Evolutionary conservation across 768 basidiomycete species (phyloP).

Genomic region (Cystobasidium ongulense): DNA sequence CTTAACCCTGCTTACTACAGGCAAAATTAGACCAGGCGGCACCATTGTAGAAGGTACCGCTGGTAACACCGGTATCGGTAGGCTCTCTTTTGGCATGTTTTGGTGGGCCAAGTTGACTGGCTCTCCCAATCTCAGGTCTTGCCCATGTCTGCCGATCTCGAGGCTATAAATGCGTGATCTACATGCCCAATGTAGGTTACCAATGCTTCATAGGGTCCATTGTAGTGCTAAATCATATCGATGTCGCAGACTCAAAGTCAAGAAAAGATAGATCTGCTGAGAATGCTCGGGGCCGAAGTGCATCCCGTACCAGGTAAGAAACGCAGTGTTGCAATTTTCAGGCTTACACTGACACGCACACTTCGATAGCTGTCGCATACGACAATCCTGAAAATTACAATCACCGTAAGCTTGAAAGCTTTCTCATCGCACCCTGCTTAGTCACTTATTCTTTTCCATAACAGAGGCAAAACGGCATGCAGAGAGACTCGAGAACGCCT

Average conservation of each 20-base stretch:
- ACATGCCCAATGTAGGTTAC: slow-evolving; percentile 93
- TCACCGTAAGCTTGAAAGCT: slow-evolving; percentile 52
- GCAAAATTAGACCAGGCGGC: slow-evolving; percentile 77
- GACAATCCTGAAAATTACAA: slow-evolving; percentile 95
- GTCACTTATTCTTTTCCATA: background rate
- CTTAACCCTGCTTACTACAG: slow-evolving; percentile 10
- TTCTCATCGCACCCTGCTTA: too few species aligned
- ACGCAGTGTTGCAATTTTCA: background rate
- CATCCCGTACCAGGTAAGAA: slow-evolving; percentile 70
- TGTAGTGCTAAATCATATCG: background rate
- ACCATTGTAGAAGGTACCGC: slow-evolving; percentile 97
- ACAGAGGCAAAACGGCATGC: slow-evolving; percentile 75
- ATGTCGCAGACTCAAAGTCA: slow-evolving; percentile 58
- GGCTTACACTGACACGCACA: background rate
- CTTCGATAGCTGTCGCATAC: slow-evolving; percentile 63
- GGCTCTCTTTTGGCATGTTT: background rate
- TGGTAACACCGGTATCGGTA: slow-evolving; percentile 87
- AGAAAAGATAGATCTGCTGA: slow-evolving; percentile 94
- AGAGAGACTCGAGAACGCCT: slow-evolving; percentile 60
- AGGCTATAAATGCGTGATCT: slow-evolving; percentile 97
- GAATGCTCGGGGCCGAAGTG: slow-evolving; percentile 96
- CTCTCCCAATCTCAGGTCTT: slow-evolving; percentile 19
- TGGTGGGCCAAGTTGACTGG: background rate
- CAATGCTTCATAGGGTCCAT: background rate
- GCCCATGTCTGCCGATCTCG: slow-evolving; percentile 81